Evolutionary conservation across 2,329 filamentous ascomycete genomes (phyloP), one percentile per base, ranked within the genome.

Genomic region (Didymella segeticola): DNA sequence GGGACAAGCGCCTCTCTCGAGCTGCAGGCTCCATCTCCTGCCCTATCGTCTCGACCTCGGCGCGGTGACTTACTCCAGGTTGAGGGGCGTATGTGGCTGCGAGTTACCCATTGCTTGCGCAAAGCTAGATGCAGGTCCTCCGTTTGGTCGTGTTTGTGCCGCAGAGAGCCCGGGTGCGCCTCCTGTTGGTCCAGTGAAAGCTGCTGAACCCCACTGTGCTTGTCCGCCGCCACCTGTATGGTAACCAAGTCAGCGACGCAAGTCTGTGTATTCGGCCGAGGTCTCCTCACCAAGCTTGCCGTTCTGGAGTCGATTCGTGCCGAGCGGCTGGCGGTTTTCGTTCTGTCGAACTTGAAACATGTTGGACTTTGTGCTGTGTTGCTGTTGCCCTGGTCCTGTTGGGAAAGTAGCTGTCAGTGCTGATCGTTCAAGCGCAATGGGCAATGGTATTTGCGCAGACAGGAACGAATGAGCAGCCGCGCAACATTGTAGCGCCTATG

Each of bases 81-180:
- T 83, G 63, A 85, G 71, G 52, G 82, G 78, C 22, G 81, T 80
- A 49, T 80, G 78, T 38, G 80, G 75, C 67, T 83, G 81, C 33
- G 80, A 82, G 41, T 78, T 79, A 41, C 80, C 77, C 59, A 84
- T 78, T 58, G 80, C 83, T 71, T 84, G 82, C 58, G 82, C 82
- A 69, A 84, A 85, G 62, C 79, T 83, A 38, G 79, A 79, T 68
- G 82, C 76, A 22, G 76, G 76, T 43, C 77, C 64, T 14, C 71
- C 78, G 65, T 82, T 79, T 61, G 75, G 76, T 68, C 82, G 78
- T 67, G 82, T 73, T 69, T 82, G 82, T 57, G 75, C 76, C 56
- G 71, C 78, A 52, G 80, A 77, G 55, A 84, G 72, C 47, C 79
- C 79, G 56, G 81, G 79, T 47, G 80, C 78, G 58, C 79, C 81